Percentiles rank a stretch among this genome's conserved stretches.
These are phyloP conservation scores for Allium cepa DNA, from an alignment of 106 monocot genomes.

Conservation along the genomic window DNA sequence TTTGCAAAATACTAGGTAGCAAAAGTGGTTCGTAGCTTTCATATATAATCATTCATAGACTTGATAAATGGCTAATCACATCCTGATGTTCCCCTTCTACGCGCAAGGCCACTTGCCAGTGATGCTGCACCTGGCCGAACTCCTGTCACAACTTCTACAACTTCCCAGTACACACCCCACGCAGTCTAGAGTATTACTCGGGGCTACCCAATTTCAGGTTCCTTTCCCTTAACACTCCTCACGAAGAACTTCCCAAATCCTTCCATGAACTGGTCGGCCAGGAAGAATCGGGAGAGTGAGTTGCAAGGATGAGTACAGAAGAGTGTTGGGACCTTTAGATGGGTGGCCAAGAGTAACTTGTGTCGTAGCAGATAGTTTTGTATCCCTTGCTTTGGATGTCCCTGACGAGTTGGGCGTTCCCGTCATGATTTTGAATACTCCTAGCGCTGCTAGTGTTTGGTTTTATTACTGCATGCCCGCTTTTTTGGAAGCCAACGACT, in stretches of 20 bases:
- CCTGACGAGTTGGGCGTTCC: no score
- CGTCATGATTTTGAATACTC: no score
- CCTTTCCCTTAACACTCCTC: background rate
- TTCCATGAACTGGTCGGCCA: background rate
- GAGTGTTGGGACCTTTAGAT: background rate
- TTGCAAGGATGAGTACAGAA: conserved; percentile 5
- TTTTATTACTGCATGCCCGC: no score
- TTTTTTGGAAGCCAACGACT: background rate
- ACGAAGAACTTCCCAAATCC: background rate
- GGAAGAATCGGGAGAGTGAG: background rate
- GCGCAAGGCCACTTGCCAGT: conserved; percentile 1
- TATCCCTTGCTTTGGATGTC: no score
- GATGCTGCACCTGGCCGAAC: conserved; percentile 4
- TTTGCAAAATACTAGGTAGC: no score
- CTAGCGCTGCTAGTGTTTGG: no score
- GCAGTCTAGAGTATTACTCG: background rate
- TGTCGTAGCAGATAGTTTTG: no score
- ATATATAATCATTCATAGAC: no score
- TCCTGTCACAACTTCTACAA: conserved; percentile 15
- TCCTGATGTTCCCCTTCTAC: conserved; percentile 4
- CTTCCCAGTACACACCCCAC: background rate
- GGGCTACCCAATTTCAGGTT: background rate
- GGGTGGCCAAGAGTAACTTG: no score
- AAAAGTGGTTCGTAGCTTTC: no score
- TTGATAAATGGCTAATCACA: background rate